Evolutionary conservation across 441 rosid species (phyloP).

Genomic region (Cnidoscolus chayamansa): DNA sequence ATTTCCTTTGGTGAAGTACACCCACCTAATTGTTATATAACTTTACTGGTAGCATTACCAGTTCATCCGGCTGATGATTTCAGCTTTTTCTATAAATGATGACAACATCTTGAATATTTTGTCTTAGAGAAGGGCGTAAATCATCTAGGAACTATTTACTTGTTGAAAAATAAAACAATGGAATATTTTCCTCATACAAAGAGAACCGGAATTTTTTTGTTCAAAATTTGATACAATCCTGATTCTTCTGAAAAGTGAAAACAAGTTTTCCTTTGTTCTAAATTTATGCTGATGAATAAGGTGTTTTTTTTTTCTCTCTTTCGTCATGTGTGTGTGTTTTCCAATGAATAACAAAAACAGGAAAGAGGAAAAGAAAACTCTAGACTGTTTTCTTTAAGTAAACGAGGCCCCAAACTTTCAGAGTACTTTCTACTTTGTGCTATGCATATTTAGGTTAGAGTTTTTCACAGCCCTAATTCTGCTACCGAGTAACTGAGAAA

Average conservation of each 20-base stretch:
- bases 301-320: background rate
- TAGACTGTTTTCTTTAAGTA: background rate
- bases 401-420: background rate
- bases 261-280: background rate
- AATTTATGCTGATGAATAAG: background rate
- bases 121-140: background rate
- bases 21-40: too few relatives aligned
- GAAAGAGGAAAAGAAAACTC: background rate
- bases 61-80: background rate
- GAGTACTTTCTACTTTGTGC: background rate
- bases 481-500: too few relatives aligned
- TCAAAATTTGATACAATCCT: background rate
- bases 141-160: background rate
- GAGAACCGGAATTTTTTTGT: background rate
- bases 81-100: background rate
- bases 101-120: background rate
- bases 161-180: background rate
- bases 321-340: background rate
- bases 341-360: background rate
- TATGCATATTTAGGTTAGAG: background rate
- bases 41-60: background rate
- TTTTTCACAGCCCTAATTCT: background rate
- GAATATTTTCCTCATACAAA: background rate
- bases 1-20: background rate
- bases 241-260: background rate